Conservation (phyloP, 108 stramenopile genomes). For the Pseudonitzschia multistriata region DNA sequence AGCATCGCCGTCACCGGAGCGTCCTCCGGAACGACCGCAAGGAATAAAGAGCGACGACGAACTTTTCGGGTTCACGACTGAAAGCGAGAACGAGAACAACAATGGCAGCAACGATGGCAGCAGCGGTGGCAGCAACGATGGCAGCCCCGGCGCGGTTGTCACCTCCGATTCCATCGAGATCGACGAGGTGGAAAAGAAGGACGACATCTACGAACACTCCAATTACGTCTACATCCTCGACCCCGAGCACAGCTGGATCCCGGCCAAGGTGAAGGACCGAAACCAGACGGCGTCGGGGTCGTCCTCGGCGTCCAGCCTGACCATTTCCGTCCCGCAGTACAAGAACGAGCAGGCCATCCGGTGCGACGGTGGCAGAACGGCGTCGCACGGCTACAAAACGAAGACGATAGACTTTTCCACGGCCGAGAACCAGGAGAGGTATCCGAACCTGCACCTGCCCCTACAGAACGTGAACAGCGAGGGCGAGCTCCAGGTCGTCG, state of each 20-base stretch:
- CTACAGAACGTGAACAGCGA: slow-evolving; percentile 62
- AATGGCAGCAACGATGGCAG: background rate
- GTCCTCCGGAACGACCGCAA: slow-evolving; percentile 2
- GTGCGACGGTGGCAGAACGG: slow-evolving; percentile 53
- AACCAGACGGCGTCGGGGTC: slow-evolving; percentile 14
- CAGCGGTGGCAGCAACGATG: background rate
- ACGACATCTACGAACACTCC: slow-evolving; percentile 21
- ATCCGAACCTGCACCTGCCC: slow-evolving; percentile 56
- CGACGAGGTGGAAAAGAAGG: background rate
- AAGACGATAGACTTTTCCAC: slow-evolving; percentile 22
- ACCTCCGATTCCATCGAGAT: background rate
- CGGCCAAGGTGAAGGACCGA: slow-evolving; percentile 46
- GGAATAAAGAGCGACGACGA: background rate
- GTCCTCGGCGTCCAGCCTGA: background rate
- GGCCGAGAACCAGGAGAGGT: slow-evolving; percentile 36
- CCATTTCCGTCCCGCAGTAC: slow-evolving; percentile 34
- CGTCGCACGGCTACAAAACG: slow-evolving; percentile 43
- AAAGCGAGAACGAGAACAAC: background rate
- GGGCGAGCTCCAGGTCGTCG: slow-evolving; percentile 43
- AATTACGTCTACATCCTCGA: slow-evolving; percentile 68
- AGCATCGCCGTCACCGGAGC: slow-evolving; percentile 18
- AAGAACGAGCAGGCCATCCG: slow-evolving; percentile 33
- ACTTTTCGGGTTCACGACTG: background rate
- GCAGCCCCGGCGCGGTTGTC: too few relatives aligned
- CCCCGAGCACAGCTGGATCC: slow-evolving; percentile 70